These are phyloP conservation scores for Fragilaria crotonensis DNA, from an alignment of 108 stramenopile species.

Conservation along the genomic window DNA sequence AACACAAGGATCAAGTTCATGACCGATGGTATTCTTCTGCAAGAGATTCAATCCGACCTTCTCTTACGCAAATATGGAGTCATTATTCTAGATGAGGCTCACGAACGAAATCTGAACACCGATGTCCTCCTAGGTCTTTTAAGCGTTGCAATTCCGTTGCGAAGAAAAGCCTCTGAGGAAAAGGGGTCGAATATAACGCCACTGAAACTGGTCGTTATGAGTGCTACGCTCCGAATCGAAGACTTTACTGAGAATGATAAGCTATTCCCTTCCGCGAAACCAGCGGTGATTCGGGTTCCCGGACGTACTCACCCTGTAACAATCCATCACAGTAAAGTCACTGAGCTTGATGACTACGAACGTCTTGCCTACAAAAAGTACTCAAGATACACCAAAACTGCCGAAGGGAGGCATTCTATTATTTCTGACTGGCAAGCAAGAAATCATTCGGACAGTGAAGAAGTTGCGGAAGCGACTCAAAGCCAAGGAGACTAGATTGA, in stretches of 20 bases:
- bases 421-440: slow-evolving; percentile 97
- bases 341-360: slow-evolving; percentile 70
- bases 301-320: slow-evolving; percentile 85
- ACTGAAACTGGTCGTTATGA: slow-evolving; percentile 91
- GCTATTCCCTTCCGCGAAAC: slow-evolving; percentile 83
- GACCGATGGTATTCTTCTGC: slow-evolving; percentile 97
- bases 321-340: slow-evolving; percentile 64
- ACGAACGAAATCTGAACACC: slow-evolving; percentile 94
- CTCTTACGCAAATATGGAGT: slow-evolving; percentile 73
- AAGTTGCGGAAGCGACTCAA: slow-evolving; percentile 21
- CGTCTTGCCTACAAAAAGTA: slow-evolving; percentile 67
- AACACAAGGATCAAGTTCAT: slow-evolving; percentile 81
- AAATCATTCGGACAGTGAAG: slow-evolving; percentile 70
- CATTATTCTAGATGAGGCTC: slow-evolving; percentile 94
- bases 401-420: slow-evolving; percentile 78
- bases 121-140: slow-evolving; percentile 95
- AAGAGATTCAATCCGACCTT: slow-evolving; percentile 86
- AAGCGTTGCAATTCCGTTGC: slow-evolving; percentile 71
- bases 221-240: slow-evolving; percentile 90
- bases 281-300: slow-evolving; percentile 69
- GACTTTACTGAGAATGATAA: slow-evolving; percentile 67
- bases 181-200: slow-evolving; percentile 42
- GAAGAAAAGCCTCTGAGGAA: slow-evolving; percentile 66
- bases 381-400: slow-evolving; percentile 81
- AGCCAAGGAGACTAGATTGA: too few species aligned